Base-by-base conservation (phyloP, 768 basidiomycete species). In the Hypholoma sublateritium region DNA sequence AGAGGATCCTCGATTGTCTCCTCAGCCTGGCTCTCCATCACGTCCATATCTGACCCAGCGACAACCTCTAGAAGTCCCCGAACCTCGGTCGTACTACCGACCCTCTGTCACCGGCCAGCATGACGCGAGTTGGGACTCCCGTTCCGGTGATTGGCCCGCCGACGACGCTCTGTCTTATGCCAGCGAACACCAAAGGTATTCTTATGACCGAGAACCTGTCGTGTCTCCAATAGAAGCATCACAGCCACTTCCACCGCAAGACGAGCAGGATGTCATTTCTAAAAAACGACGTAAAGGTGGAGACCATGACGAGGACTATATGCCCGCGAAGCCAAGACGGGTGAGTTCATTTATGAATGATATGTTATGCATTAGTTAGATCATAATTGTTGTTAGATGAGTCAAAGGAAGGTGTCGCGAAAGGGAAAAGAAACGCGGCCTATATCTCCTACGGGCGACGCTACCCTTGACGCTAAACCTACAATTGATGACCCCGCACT, bases 81-180 rank as follows among this genome's bases (percentile, higher is more conserved):
- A 46, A 44, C 49, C 49, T 50, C 55, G 63, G 50, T 49, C 63
- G 21, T 62, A 65, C 50, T 63, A 69, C 46, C 61, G 55, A 32
- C 48, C 59, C 28, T 46, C 53, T 36, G 53, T 53, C 34, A 66
- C 69, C 32, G 67, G 65, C 17, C 76, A 80, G 46, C 79, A 81
- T 47, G 86, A 88, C 62, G 72, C 77, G 4, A 84, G 85, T 63
- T 83, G 85, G 65, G 66, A 69, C 37, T 50, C 63, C 48, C 63
- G 60, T 51, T 59, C 61, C 36, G 51, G 57, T 14, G 62, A 67
- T 14, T 65, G 66, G 64, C 52, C 57, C 16, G 51, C 58, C 16
- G 66, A 63, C 41, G 65, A 59, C 13, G 58, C 43, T 50, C 35
- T 59, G 5, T 52, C 60, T 28, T 57, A 61, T 59, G 49, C 57